These are phyloP conservation scores for Alternaria sp. DNA, from an alignment of 2,329 filamentous ascomycete species.

Conservation along the genomic window DNA sequence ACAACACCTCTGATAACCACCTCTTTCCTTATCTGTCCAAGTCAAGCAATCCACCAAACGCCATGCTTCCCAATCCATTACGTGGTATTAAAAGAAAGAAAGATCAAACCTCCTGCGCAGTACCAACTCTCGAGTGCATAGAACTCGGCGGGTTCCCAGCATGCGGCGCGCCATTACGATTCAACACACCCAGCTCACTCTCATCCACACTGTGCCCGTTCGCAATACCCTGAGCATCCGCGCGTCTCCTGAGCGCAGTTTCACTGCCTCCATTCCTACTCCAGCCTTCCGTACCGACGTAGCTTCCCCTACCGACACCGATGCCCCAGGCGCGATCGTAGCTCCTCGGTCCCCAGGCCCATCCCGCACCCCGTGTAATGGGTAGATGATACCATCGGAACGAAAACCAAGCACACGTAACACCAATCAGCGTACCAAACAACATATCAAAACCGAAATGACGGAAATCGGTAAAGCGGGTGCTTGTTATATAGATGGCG, in stretches of 20 bases:
- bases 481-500: conserved; percentile 82
- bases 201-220: conserved; percentile 6
- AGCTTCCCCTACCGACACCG: conserved; percentile 64
- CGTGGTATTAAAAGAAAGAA: not conserved
- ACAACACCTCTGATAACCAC: not conserved
- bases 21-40: not conserved
- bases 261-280: conserved; percentile 20
- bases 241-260: conserved; percentile 7
- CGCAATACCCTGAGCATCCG: conserved; percentile 6
- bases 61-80: not conserved
- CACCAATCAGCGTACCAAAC: conserved; percentile 81
- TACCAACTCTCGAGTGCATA: not conserved
- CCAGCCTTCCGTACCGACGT: conserved; percentile 58
- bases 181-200: conserved; percentile 10
- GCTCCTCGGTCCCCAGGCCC: conserved; percentile 85
- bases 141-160: conserved; percentile 2
- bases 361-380: conserved; percentile 78
- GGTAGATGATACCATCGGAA: conserved; percentile 90
- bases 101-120: not conserved
- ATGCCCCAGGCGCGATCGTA: conserved; percentile 78
- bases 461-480: conserved; percentile 85
- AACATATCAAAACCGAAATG: conserved; percentile 94
- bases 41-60: not conserved
- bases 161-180: conserved; percentile 5
- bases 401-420: conserved; percentile 71